Percentiles rank a stretch among this genome's conserved stretches.
phyloP scores from a whole-genome alignment of 768 basidiomycete species.

The Pleurotus platypus region DNA sequence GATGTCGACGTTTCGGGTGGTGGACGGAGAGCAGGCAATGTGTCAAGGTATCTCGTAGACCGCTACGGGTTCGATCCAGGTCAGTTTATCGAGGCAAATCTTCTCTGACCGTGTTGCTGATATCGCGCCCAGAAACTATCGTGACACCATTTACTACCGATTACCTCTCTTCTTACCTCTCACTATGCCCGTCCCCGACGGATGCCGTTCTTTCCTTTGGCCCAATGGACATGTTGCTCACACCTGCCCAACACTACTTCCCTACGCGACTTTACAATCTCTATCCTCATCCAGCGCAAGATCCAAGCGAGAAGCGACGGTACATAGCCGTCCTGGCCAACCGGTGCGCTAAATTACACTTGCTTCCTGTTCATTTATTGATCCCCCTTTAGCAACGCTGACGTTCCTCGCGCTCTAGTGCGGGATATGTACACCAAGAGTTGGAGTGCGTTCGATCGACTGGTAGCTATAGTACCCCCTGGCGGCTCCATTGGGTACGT shows the following conservation, averaged over 20 bases:
- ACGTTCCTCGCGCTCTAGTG: conserved; percentile 79
- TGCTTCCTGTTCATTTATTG: conserved; percentile 1
- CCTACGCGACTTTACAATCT: conserved; percentile 73
- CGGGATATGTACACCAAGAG: conserved; percentile 92
- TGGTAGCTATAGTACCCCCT: conserved; percentile 87
- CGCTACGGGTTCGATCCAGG: conserved; percentile 80
- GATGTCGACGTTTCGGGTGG: conserved; percentile 72
- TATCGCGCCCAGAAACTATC: conserved; percentile 49
- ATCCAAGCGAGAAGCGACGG: conserved; percentile 64
- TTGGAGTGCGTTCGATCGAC: conserved; percentile 88
- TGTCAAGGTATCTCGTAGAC: conserved; percentile 75
- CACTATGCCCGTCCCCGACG: conserved; percentile 64
- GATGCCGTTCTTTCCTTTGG: conserved; percentile 81
- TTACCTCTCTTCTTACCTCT: conserved; percentile 73
- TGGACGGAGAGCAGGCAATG: conserved; percentile 56
- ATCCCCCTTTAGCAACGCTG: conserved; percentile 58
- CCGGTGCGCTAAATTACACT: conserved; percentile 37
- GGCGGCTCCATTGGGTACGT: conserved; percentile 81
- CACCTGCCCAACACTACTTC: conserved; percentile 71
- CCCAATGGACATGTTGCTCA: conserved; percentile 74
- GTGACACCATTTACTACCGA: conserved; percentile 78
- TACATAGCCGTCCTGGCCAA: conserved; percentile 72
- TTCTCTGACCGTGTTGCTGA: neutral
- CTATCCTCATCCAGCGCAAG: conserved; percentile 81
- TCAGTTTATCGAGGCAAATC: conserved; percentile 23